phyloP scores from a whole-genome alignment of 371 early-diverging fungal genomes.

The Lichtheimia corymbifera region DNA sequence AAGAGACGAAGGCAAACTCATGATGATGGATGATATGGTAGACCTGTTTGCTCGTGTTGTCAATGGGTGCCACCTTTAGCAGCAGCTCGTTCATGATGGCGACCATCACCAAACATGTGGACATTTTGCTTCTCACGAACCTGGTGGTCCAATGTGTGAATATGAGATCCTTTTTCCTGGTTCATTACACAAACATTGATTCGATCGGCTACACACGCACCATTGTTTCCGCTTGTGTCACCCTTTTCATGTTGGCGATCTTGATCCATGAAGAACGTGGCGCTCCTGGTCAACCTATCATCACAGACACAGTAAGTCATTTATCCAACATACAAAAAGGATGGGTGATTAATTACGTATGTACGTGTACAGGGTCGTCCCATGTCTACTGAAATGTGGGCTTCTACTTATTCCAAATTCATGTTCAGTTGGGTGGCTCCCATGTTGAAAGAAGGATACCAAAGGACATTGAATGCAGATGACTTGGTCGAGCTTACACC shows the following conservation, averaged over 20 bases:
- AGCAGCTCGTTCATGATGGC: slow-evolving; percentile 19
- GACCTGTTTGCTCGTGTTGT: slow-evolving; percentile 17
- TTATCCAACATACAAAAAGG: not conserved
- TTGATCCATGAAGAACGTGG: slow-evolving; percentile 35
- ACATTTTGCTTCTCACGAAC: slow-evolving; percentile 21
- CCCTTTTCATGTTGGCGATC: slow-evolving; percentile 17
- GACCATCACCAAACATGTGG: slow-evolving; percentile 21
- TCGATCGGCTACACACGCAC: slow-evolving; percentile 27
- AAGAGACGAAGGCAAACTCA: not conserved
- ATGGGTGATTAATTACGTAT: not conserved
- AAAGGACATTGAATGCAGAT: slow-evolving; percentile 47
- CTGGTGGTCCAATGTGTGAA: slow-evolving; percentile 30
- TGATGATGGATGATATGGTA: too few species aligned
- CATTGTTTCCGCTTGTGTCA: slow-evolving; percentile 12
- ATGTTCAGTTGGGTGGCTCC: slow-evolving; percentile 57
- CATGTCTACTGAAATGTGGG: slow-evolving; percentile 51
- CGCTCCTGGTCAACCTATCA: slow-evolving; percentile 24
- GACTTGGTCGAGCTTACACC: slow-evolving; percentile 49
- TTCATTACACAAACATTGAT: slow-evolving; percentile 16
- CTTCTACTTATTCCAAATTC: slow-evolving; percentile 53
- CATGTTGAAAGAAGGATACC: slow-evolving; percentile 54
- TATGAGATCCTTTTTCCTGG: slow-evolving; percentile 33
- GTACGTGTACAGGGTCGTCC: slow-evolving; percentile 30
- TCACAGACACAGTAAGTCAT: slow-evolving; percentile 34
- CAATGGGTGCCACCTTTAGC: slow-evolving; percentile 17